These are phyloP conservation scores for Cardiospermum halicacabum DNA, from an alignment of 345 rosid species.

Conservation along the genomic window DNA sequence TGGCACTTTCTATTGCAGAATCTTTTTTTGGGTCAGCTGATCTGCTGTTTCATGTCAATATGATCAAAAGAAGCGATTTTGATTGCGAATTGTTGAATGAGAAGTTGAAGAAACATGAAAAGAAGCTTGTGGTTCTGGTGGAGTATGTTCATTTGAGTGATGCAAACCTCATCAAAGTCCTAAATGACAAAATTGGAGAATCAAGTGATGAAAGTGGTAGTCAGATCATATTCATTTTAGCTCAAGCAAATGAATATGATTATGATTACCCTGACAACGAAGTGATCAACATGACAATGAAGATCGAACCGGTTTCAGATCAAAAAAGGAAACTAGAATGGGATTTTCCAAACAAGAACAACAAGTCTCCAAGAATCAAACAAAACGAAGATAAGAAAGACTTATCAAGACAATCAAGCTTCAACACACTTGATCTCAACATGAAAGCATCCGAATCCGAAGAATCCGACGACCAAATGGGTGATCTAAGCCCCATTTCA, in stretches of 20 bases:
- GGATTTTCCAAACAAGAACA: constrained; percentile 32
- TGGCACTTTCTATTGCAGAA: constrained; percentile 60
- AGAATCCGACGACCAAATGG: constrained; percentile 27
- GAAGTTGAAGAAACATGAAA: constrained; percentile 28
- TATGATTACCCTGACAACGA: constrained; percentile 19
- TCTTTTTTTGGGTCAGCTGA: constrained; percentile 49
- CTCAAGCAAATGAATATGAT: too few relatives aligned
- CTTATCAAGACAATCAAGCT: constrained; percentile 54
- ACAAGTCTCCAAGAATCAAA: constrained; percentile 34
- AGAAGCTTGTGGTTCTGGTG: constrained; percentile 47
- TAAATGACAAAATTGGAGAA: constrained; percentile 39
- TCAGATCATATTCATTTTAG: constrained; percentile 49
- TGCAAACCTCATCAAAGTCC: constrained; percentile 37
- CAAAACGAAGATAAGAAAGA: constrained; percentile 41
- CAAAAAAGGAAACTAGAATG: constrained; percentile 61
- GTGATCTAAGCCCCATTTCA: constrained; percentile 59
- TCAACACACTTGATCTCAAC: constrained; percentile 70
- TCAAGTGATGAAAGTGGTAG: constrained; percentile 21
- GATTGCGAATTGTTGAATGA: constrained; percentile 31
- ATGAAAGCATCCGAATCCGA: constrained; percentile 39
- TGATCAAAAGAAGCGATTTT: constrained; percentile 30
- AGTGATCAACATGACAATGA: constrained; percentile 55
- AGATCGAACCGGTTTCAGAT: constrained; percentile 27
- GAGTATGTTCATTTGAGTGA: constrained; percentile 64
- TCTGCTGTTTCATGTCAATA: constrained; percentile 39